These are phyloP conservation scores for Hevea brasiliensis DNA, from an alignment of 345 rosid species.

Conservation along the genomic window DNA sequence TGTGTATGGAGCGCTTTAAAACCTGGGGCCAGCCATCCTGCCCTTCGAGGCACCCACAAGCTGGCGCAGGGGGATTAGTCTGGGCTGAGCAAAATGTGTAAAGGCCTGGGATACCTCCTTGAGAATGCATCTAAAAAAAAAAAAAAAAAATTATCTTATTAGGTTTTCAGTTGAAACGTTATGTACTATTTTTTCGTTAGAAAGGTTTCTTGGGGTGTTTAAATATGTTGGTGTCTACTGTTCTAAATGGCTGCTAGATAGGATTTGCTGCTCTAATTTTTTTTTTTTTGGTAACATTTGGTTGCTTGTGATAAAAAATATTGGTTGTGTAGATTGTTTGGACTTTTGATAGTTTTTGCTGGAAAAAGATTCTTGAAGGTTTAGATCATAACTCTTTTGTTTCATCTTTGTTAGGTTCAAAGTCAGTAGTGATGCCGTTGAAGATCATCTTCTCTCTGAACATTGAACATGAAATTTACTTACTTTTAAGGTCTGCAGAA, in stretches of 20 bases:
- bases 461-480: neutral
- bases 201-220: neutral
- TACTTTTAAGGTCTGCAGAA: slow-evolving; percentile 28
- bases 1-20: no score
- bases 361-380: neutral
- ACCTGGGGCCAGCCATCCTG: no score
- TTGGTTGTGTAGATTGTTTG: neutral
- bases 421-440: slow-evolving; percentile 23
- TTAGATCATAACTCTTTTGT: neutral
- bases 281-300: neutral
- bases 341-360: neutral
- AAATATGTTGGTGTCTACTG: neutral
- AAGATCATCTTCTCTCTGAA: slow-evolving; percentile 24
- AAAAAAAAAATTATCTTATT: no score
- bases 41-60: no score
- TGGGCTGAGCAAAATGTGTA: no score
- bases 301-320: neutral
- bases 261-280: no score
- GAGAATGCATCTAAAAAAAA: no score
- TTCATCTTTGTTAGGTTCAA: slow-evolving; percentile 23
- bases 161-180: no score
- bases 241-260: neutral
- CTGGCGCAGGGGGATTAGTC: no score
- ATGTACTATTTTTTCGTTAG: no score
- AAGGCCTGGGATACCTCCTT: no score